Base-by-base conservation (phyloP, 495 filamentous ascomycete genomes). In the Aspergillus ellipticus region DNA sequence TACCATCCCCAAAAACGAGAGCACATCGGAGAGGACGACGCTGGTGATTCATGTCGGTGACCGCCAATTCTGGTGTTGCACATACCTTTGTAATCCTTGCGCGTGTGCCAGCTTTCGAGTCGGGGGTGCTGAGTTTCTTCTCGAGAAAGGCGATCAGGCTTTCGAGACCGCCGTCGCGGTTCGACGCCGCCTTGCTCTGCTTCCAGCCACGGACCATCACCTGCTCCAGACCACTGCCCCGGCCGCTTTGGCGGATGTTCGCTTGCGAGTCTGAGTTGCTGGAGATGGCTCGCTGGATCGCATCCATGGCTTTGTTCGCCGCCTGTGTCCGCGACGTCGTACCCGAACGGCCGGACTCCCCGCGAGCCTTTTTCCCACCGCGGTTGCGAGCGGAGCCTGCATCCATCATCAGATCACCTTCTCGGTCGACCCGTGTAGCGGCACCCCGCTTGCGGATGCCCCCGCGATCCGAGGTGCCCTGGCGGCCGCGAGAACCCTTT, bases 381-480 rank as follows among this genome's bases (percentile, higher is more conserved):
- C 78, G 75, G 35, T 54, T 59, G 22, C 66, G 65, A 17, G 65
- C 64, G 28, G 66, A 65, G 19, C 73, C 69, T 45, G 68, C 74
- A 67, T 85, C 88, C 90, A 94, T 96, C 29, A 84, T 80, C 37
- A 94, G 75, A 70, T 95, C 90, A 13, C 90, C 90, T 78, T 95
- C 90, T 60, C 82, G 82, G 66, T 95, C 90, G 53, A 82, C 76
- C 47, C 82, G 79, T 6, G 71, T 68, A 56, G 58, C 41, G 33
- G 54, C 72, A 49, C 73, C 78, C 51, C 83, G 83, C 77, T 94
- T 95, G 51, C 83, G 79, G 54, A 93, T 89, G 29, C 89, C 88
- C 46, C 87, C 88, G 57, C 85, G 76, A 59, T 72, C 73, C 26
- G 67, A 60, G 52, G 49, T 59, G 46, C 64, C 65, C 4, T 68